Evolutionary conservation across 192 early-diverging fungal species (phyloP), one percentile per base, ranked within the genome.

Genomic region (Gorgonomyces haynaldii): DNA sequence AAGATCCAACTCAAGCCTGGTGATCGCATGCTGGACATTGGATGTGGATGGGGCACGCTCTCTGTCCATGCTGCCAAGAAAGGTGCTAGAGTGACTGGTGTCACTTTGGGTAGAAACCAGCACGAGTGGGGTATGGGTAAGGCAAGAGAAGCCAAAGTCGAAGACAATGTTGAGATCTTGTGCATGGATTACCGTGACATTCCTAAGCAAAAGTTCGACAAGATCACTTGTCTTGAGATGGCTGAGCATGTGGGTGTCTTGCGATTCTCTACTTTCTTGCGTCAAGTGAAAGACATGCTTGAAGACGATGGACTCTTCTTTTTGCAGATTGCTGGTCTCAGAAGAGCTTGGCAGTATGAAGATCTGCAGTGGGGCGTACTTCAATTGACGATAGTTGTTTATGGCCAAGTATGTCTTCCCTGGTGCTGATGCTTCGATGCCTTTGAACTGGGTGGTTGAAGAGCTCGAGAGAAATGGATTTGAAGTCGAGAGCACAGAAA

Each of bases 361-460:
- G 84, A 86, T 64, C 67, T 86, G 46, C 73, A 76, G 61, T 84
- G 87, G 87, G 94, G 91, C 29, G 65, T 67, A 55, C 52, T 25
- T 35, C 13, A 1, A 3, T 57, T 35, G 23, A 29, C 13, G 9
- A 7, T 42, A 67, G 54, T 76, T 95, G 39, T 95, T 98, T 60
- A 98, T 98, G 94, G 91, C 90, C 60, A 92, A 87, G 70, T 98
- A 98, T 62, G 78, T 98, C 41, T 97, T 97, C 82, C 93, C 91
- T 37, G 93, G 93, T 46, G 93, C 93, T 46, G 93, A 97, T 69
- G 93, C 93, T 6, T 97, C 93, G 47, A 78, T 79, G 60, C 93
- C 93, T 42, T 69, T 98, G 42, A 86, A 84, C 78, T 98, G 95
- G 95, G 86, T 89, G 35, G 66, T 94, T 46, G 82, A 86, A 37